These are phyloP conservation scores for Nannochloropsis salina DNA, from an alignment of 108 stramenopile species.

Conservation along the genomic window DNA sequence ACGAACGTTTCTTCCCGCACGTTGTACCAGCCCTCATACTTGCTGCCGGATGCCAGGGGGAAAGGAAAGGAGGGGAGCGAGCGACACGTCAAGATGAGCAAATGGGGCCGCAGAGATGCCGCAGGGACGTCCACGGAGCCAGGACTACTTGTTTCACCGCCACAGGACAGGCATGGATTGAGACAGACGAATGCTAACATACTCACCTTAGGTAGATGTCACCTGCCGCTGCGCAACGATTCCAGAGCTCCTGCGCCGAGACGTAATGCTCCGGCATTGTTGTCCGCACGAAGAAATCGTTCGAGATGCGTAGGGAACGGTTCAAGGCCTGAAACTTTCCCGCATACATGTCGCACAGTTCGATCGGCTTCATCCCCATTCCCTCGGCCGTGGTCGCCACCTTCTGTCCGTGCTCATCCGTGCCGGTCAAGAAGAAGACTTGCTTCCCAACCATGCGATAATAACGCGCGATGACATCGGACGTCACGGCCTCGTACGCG, in stretches of 20 bases:
- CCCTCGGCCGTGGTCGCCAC: conserved; percentile 85
- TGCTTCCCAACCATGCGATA: conserved; percentile 56
- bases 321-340: conserved; percentile 75
- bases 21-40: conserved; percentile 85
- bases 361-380: conserved; percentile 70
- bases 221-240: conserved; percentile 65
- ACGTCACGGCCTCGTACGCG: conserved; percentile 87
- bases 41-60: background rate
- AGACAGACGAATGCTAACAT: too few relatives aligned
- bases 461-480: conserved; percentile 86
- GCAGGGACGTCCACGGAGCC: too few relatives aligned
- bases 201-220: conserved; percentile 75
- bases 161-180: too few relatives aligned
- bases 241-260: conserved; percentile 78
- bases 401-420: conserved; percentile 99
- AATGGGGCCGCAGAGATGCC: too few relatives aligned
- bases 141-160: too few relatives aligned
- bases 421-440: conserved; percentile 87
- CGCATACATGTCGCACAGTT: conserved; percentile 74
- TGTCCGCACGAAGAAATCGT: conserved; percentile 92
- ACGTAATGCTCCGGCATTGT: conserved; percentile 81
- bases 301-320: conserved; percentile 71
- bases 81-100: background rate
- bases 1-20: conserved; percentile 95
- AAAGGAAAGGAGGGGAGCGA: background rate